Conservation (phyloP, 2,329 filamentous ascomycete species). For the Polychaeton citri region DNA sequence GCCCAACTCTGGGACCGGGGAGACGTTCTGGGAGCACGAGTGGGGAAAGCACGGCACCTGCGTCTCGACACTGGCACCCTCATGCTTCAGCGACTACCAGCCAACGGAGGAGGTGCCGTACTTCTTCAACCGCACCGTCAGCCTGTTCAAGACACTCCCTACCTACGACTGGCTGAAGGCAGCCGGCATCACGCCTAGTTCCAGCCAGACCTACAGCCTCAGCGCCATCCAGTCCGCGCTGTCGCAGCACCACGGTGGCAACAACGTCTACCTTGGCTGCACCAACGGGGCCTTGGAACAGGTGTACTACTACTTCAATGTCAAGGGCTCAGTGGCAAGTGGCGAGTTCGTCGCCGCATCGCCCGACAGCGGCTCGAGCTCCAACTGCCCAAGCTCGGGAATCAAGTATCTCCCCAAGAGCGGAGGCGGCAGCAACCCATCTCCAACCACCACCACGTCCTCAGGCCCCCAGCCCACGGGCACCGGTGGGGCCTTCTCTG, state of each 20-base stretch:
- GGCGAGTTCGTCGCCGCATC: constrained; percentile 47
- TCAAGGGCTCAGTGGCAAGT: constrained; percentile 43
- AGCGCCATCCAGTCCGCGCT: constrained; percentile 49
- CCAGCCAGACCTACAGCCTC: constrained; percentile 44
- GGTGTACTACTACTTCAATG: constrained; percentile 52
- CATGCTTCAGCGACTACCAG: constrained; percentile 47
- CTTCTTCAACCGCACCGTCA: constrained; percentile 54
- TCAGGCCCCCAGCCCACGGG: constrained; percentile 19
- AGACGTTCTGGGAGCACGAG: constrained; percentile 57
- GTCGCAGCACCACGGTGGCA: constrained; percentile 35
- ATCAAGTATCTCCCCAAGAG: constrained; percentile 54
- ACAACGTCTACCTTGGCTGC: constrained; percentile 49
- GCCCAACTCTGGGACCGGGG: constrained; percentile 49
- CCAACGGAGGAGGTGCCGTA: constrained; percentile 52
- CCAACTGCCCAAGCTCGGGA: constrained; percentile 47
- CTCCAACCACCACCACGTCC: constrained; percentile 12
- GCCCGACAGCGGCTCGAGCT: constrained; percentile 43
- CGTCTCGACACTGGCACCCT: constrained; percentile 52
- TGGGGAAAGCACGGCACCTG: constrained; percentile 64
- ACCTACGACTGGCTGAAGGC: constrained; percentile 49
- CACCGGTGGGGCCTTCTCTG: constrained; percentile 35
- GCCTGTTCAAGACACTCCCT: constrained; percentile 52
- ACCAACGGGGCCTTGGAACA: constrained; percentile 35
- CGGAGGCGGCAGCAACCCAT: constrained; percentile 2
- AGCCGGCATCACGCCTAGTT: constrained; percentile 46